These are phyloP conservation scores for Aspergillus mulundensis DNA, from an alignment of 495 filamentous ascomycete species.

Conservation along the genomic window DNA sequence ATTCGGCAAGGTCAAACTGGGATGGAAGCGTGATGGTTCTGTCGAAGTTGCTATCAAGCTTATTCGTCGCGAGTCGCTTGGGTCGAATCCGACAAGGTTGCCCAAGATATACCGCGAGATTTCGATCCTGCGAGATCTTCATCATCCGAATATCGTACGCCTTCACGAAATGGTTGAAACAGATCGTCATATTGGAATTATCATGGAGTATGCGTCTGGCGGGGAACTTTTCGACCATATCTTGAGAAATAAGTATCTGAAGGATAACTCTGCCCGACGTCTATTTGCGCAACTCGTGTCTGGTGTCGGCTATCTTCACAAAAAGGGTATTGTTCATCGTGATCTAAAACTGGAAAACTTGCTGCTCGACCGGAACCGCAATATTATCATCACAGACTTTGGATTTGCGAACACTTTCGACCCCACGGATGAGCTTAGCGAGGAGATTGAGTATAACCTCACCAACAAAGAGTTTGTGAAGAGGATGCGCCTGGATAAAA, in stretches of 20 bases:
- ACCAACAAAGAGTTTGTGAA: slow-evolving; percentile 82
- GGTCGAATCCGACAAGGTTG: slow-evolving; percentile 77
- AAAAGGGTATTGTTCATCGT: slow-evolving; percentile 97
- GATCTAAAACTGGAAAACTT: slow-evolving; percentile 98
- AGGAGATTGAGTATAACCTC: slow-evolving; percentile 86
- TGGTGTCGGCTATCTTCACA: slow-evolving; percentile 96
- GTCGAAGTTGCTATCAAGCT: slow-evolving; percentile 98
- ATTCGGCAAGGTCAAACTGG: slow-evolving; percentile 98
- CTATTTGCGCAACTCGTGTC: slow-evolving; percentile 96
- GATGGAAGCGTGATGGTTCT: slow-evolving; percentile 96
- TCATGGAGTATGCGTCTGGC: slow-evolving; percentile 96
- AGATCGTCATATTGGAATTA: slow-evolving; percentile 92
- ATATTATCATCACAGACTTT: slow-evolving; percentile 99
- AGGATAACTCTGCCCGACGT: slow-evolving; percentile 83
- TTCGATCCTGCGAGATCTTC: slow-evolving; percentile 76
- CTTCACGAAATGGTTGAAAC: slow-evolving; percentile 99
- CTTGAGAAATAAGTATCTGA: slow-evolving; percentile 90
- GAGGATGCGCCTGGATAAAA: slow-evolving; percentile 69
- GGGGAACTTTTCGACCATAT: slow-evolving; percentile 99
- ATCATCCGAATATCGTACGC: slow-evolving; percentile 94
- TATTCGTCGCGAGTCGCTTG: slow-evolving; percentile 84
- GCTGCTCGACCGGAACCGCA: slow-evolving; percentile 89
- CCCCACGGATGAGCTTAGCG: slow-evolving; percentile 76
- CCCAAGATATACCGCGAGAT: slow-evolving; percentile 98
- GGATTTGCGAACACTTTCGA: slow-evolving; percentile 98